Conservation (phyloP, 345 rosid genomes). For the Syzygium aromaticum region DNA sequence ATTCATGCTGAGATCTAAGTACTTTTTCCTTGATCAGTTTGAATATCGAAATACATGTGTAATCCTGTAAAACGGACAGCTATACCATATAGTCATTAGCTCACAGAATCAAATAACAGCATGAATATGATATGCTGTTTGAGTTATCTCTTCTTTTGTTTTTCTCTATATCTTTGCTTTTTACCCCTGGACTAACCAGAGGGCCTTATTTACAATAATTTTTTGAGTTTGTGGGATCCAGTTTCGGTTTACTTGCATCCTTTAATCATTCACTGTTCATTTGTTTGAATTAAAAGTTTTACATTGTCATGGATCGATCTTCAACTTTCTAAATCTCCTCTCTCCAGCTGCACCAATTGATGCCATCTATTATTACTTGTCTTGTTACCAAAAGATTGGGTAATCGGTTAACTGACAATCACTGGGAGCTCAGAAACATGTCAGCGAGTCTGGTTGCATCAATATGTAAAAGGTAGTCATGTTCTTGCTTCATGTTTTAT, state of each 20-base stretch:
- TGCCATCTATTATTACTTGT: slow-evolving; percentile 78
- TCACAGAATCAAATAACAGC: neutral
- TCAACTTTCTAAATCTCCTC: slow-evolving; percentile 4
- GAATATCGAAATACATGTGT: neutral
- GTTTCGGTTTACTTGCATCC: neutral
- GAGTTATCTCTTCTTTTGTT: neutral
- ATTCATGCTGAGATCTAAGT: neutral
- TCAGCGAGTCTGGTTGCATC: slow-evolving; percentile 55
- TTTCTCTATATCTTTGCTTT: neutral
- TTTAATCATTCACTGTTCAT: neutral
- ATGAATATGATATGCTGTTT: neutral
- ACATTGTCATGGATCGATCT: neutral
- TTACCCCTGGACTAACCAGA: neutral
- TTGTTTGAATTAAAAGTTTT: neutral
- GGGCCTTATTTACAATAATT: neutral
- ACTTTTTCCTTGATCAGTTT: neutral
- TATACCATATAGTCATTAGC: neutral
- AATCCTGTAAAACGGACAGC: neutral
- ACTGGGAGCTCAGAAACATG: slow-evolving; percentile 80
- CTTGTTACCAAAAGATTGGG: slow-evolving; percentile 67
- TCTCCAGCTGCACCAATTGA: slow-evolving; percentile 75
- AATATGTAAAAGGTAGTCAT: slow-evolving; percentile 59
- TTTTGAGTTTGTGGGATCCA: neutral
- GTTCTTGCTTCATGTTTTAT: neutral
- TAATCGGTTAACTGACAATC: slow-evolving; percentile 51